These are phyloP conservation scores for Apiospora phragmitis DNA, from an alignment of 2,329 filamentous ascomycete species.

Conservation along the genomic window DNA sequence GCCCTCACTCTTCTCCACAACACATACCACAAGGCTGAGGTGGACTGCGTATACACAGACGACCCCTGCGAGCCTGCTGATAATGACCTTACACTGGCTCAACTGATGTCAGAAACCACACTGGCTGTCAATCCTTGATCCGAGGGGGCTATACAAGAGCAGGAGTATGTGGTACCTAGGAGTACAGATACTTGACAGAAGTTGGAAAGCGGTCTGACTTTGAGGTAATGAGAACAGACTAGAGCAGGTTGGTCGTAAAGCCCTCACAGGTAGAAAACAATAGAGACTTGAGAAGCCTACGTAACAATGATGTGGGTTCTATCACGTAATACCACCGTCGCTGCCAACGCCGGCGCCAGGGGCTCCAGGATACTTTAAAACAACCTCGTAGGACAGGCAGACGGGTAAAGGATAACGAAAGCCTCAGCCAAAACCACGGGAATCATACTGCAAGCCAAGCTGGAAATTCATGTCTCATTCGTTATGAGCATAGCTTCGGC, in stretches of 20 bases:
- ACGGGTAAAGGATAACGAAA: too few species aligned
- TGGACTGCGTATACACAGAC: neutral
- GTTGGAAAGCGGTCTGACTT: too few species aligned
- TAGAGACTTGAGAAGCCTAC: too few species aligned
- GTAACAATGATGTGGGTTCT: too few species aligned
- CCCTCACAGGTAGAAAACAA: too few species aligned
- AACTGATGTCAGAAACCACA: neutral
- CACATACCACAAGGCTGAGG: neutral
- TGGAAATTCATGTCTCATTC: too few species aligned
- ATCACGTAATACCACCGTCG: neutral
- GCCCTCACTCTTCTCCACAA: neutral
- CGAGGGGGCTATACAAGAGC: neutral
- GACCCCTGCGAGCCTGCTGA: neutral
- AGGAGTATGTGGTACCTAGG: neutral
- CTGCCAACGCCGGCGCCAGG: neutral
- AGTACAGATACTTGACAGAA: too few species aligned
- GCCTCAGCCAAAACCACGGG: too few species aligned
- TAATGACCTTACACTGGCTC: neutral
- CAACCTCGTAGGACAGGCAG: neutral
- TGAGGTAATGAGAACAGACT: too few species aligned
- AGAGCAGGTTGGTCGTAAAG: too few species aligned
- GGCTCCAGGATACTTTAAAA: neutral
- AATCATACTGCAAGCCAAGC: too few species aligned
- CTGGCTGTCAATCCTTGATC: neutral
- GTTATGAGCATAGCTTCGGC: too few species aligned